A percentile compares a stretch with the other conserved stretches of the same genome.
These are phyloP conservation scores for Phycomyces blakesleeanus DNA, from an alignment of 192 early-diverging fungal species.

Conservation along the genomic window DNA sequence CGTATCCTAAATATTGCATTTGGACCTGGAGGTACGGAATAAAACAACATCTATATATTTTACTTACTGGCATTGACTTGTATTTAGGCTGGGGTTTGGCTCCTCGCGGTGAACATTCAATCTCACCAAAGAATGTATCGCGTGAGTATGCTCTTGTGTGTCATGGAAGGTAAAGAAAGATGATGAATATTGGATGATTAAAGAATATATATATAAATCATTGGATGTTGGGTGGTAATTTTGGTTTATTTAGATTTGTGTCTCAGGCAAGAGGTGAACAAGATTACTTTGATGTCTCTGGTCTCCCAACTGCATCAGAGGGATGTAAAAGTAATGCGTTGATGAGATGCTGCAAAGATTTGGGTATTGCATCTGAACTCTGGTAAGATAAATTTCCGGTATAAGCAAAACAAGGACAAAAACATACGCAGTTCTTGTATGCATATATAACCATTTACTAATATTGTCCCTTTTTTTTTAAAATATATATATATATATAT, in stretches of 20 bases:
- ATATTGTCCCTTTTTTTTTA: too few relatives aligned
- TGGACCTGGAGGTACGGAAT: slow-evolving; percentile 72
- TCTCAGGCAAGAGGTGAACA: slow-evolving; percentile 93
- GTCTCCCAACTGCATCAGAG: slow-evolving; percentile 80
- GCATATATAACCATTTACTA: too few relatives aligned
- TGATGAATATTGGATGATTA: background rate
- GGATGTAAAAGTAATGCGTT: slow-evolving; percentile 90
- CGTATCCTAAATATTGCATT: slow-evolving; percentile 92
- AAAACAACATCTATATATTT: background rate
- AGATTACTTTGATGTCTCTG: slow-evolving; percentile 78
- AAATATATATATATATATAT: too few relatives aligned
- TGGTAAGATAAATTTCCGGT: slow-evolving; percentile 58
- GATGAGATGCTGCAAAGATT: slow-evolving; percentile 96
- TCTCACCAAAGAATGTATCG: slow-evolving; percentile 72
- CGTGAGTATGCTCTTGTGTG: slow-evolving; percentile 91
- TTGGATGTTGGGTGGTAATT: background rate
- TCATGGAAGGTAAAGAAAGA: slow-evolving; percentile 60
- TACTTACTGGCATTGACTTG: background rate
- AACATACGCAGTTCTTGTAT: too few relatives aligned
- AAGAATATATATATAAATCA: too few relatives aligned
- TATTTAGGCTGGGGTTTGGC: slow-evolving; percentile 73
- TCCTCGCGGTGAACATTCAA: slow-evolving; percentile 84
- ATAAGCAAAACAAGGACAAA: too few relatives aligned
- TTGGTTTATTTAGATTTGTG: slow-evolving; percentile 47
- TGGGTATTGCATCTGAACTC: slow-evolving; percentile 86